Evolutionary conservation across 371 early-diverging fungal genomes (phyloP).

Genomic region (Parasitella parasitica): DNA sequence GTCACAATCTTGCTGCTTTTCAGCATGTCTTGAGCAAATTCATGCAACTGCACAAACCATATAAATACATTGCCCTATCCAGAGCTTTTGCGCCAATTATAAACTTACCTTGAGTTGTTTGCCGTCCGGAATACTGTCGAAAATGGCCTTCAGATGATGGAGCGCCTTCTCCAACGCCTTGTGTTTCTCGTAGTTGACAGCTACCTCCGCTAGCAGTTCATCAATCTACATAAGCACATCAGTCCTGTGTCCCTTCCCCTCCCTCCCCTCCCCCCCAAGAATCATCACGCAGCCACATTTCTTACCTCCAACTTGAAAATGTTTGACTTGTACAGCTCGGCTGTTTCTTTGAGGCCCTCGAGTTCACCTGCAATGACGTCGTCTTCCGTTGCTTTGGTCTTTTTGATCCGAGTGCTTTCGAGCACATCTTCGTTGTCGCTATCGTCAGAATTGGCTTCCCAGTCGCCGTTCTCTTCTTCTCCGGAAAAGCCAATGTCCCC

Average conservation of each 20-base stretch:
- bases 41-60: constrained; percentile 35
- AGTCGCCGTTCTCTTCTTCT: constrained; percentile 36
- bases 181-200: constrained; percentile 63
- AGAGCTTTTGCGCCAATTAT: background rate
- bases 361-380: constrained; percentile 81
- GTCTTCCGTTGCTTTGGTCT: constrained; percentile 30
- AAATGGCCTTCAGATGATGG: constrained; percentile 59
- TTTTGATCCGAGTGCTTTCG: constrained; percentile 38
- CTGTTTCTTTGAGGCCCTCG: constrained; percentile 77
- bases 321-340: constrained; percentile 87
- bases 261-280: too few relatives aligned
- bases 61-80: background rate
- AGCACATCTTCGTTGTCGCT: constrained; percentile 48
- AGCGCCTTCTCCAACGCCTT: constrained; percentile 76
- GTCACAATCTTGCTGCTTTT: constrained; percentile 57
- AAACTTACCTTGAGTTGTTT: constrained; percentile 50
- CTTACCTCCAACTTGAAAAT: constrained; percentile 84
- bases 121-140: constrained; percentile 52
- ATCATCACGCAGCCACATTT: background rate
- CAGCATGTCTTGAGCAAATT: constrained; percentile 46
- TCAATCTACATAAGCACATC: constrained; percentile 57
- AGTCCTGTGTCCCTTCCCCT: too few relatives aligned
- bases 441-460: constrained; percentile 48
- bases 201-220: constrained; percentile 78
- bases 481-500: constrained; percentile 39